Percentiles rank a stretch among this genome's conserved stretches.
phyloP scores from a whole-genome alignment of 2,329 filamentous ascomycete genomes.

The Epichloe elymi region DNA sequence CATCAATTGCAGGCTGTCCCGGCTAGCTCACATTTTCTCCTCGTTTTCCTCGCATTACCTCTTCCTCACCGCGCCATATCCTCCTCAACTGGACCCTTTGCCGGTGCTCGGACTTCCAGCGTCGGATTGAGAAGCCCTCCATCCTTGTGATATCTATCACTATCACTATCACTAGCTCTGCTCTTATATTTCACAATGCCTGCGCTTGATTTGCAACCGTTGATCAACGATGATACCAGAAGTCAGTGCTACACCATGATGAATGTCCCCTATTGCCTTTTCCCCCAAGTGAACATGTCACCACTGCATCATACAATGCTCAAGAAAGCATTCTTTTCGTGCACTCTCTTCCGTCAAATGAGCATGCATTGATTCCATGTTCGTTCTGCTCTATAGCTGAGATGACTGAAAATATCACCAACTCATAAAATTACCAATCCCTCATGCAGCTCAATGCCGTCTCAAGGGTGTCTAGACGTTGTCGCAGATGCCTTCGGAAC shows the following conservation, averaged over 20 bases:
- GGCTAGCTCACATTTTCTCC: too few species aligned
- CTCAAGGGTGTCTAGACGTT: background rate
- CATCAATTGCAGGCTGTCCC: background rate
- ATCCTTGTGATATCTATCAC: background rate
- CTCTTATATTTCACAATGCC: slow-evolving; percentile 21
- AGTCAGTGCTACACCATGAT: slow-evolving; percentile 17
- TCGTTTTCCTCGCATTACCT: background rate
- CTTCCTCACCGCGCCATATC: background rate
- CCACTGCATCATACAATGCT: background rate
- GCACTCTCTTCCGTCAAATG: too few species aligned
- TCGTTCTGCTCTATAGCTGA: too few species aligned
- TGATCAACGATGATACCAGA: slow-evolving; percentile 33
- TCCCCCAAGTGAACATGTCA: background rate
- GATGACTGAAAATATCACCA: too few species aligned
- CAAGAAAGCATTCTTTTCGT: background rate
- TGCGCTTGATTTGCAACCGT: slow-evolving; percentile 26
- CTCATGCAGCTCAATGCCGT: background rate
- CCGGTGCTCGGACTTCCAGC: background rate
- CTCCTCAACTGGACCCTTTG: background rate
- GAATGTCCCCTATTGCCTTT: background rate
- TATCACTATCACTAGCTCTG: background rate
- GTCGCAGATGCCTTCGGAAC: background rate
- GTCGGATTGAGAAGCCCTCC: background rate
- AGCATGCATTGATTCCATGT: too few species aligned
- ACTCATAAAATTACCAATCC: too few species aligned